phyloP scores from a whole-genome alignment of 208 protist genomes.

The Leishmania turanica region DNA sequence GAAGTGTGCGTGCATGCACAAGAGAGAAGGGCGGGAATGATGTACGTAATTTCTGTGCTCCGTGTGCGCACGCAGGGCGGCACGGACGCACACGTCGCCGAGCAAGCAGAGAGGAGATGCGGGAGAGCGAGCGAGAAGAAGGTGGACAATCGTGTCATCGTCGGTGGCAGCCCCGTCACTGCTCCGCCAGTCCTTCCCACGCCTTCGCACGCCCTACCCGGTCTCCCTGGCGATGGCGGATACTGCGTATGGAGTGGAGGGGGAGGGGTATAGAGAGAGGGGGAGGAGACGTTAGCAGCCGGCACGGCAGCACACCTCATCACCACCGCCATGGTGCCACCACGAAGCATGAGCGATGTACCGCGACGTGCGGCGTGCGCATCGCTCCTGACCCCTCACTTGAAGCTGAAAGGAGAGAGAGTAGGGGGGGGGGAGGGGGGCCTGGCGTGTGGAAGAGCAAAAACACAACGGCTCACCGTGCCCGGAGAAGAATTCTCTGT shows the following conservation, averaged over 20 bases:
- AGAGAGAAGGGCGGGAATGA: neutral
- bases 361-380: neutral
- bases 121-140: neutral
- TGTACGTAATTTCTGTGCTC: neutral
- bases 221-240: neutral
- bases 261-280: neutral
- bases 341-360: neutral
- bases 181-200: neutral
- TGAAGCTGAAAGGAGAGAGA: neutral
- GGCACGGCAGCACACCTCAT: neutral
- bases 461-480: neutral
- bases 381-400: neutral
- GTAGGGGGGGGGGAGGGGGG: neutral
- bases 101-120: neutral
- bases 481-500: neutral
- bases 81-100: neutral
- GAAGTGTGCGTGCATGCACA: neutral
- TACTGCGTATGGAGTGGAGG: neutral
- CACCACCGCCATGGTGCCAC: neutral
- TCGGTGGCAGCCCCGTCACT: neutral
- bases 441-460: neutral
- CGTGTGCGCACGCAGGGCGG: neutral
- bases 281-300: neutral
- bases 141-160: neutral
- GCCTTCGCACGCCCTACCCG: neutral